phyloP scores from a whole-genome alignment of 2,329 filamentous ascomycete species.

The Fusarium sp. region DNA sequence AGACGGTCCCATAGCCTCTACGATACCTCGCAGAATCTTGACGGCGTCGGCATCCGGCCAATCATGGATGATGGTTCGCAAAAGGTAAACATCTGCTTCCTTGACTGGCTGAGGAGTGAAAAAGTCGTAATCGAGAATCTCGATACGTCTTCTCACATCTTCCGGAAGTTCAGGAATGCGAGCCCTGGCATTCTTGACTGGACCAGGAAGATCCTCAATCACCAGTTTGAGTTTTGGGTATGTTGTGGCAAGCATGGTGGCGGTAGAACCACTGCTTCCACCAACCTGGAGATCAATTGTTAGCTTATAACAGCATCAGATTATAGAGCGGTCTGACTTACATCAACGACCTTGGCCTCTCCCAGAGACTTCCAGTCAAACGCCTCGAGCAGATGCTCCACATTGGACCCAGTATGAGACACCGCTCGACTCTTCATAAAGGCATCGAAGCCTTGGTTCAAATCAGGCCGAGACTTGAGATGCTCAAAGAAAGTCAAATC shows the following conservation, averaged over 20 bases:
- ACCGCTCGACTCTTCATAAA: conserved; percentile 32
- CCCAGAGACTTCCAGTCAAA: conserved; percentile 20
- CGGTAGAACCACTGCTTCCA: conserved; percentile 15
- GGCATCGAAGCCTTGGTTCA: conserved; percentile 8
- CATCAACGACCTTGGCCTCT: conserved; percentile 20
- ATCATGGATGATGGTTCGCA: conserved; percentile 48
- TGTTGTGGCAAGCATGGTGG: conserved; percentile 37
- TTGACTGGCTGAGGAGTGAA: conserved; percentile 46
- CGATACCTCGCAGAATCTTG: conserved; percentile 38
- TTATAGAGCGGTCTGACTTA: neutral
- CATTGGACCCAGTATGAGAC: conserved; percentile 25
- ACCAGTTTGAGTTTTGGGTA: conserved; percentile 49
- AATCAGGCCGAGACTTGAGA: conserved; percentile 23
- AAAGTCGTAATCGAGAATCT: conserved; percentile 46
- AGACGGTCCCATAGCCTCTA: conserved; percentile 1
- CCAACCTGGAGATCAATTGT: conserved; percentile 12
- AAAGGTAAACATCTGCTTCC: conserved; percentile 45
- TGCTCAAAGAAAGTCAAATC: conserved; percentile 48
- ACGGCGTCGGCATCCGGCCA: conserved; percentile 50
- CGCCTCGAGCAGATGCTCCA: conserved; percentile 17
- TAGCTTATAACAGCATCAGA: neutral
- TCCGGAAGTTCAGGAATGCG: conserved; percentile 30
- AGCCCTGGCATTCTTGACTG: neutral
- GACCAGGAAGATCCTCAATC: conserved; percentile 46
- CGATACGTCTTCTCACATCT: conserved; percentile 34